These are phyloP conservation scores for Xylaria polymorpha DNA, from an alignment of 2,329 filamentous ascomycete genomes.

Conservation along the genomic window DNA sequence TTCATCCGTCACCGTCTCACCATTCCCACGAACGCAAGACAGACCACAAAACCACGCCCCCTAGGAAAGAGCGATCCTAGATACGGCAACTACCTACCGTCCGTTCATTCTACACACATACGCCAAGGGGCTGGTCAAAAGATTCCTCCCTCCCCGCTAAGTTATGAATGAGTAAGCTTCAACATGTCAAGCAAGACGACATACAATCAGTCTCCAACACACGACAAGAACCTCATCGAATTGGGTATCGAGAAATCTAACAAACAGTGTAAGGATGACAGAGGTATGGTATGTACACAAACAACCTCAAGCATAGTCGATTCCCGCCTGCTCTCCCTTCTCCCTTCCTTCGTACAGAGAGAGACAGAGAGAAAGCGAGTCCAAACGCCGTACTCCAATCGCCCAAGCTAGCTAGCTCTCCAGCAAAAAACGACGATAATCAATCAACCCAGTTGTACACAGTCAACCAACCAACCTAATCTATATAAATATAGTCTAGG, in stretches of 20 bases:
- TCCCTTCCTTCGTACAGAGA: too few species aligned
- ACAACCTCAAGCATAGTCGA: neutral
- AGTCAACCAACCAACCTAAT: neutral
- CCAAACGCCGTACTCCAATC: constrained; percentile 5
- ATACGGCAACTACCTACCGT: neutral
- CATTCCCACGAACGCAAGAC: neutral
- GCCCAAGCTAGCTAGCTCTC: neutral
- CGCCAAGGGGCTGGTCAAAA: too few species aligned
- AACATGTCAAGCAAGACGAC: neutral
- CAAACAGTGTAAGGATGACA: neutral
- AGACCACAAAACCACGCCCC: neutral
- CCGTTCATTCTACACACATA: neutral
- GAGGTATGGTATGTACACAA: constrained; percentile 4
- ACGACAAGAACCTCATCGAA: neutral
- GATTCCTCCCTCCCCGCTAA: neutral
- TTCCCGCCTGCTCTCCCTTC: neutral
- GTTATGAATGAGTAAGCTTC: neutral
- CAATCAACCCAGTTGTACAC: neutral
- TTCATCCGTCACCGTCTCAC: neutral
- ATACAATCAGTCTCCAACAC: neutral
- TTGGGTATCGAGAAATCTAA: constrained; percentile 21
- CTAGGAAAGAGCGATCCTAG: neutral
- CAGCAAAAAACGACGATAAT: constrained; percentile 2
- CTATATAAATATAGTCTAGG: neutral
- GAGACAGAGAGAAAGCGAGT: neutral